A percentile compares a stretch with the other conserved stretches of the same genome.
phyloP scores from a whole-genome alignment of 2,329 filamentous ascomycete species.

The Teratosphaeria zuluensis region DNA sequence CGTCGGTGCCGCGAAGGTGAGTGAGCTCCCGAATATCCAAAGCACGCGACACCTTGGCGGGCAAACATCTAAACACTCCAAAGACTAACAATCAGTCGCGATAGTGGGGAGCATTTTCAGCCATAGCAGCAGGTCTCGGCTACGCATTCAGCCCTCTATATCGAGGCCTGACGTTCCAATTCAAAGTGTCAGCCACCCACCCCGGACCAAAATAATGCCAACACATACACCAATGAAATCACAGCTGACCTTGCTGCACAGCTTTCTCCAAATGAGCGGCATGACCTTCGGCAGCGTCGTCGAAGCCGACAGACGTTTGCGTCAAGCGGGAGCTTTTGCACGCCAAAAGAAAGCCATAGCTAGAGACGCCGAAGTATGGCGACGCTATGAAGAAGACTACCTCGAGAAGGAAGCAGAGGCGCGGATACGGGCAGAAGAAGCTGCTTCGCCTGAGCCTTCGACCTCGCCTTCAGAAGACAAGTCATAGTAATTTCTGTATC shows the following conservation, averaged over 20 bases:
- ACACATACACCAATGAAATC: neutral
- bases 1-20: conserved; percentile 55
- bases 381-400: conserved; percentile 54
- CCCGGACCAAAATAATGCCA: neutral
- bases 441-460: neutral
- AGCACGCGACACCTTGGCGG: neutral
- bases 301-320: conserved; percentile 60
- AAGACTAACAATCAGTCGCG: too few species aligned
- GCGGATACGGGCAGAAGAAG: conserved; percentile 1
- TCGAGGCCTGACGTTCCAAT: conserved; percentile 61
- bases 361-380: conserved; percentile 59
- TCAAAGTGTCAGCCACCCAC: conserved; percentile 57
- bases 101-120: conserved; percentile 59
- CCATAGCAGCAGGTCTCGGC: conserved; percentile 51
- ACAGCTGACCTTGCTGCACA: conserved; percentile 25
- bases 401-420: conserved; percentile 6
- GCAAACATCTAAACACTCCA: too few species aligned
- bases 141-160: conserved; percentile 62
- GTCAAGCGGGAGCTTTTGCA: conserved; percentile 56
- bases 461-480: neutral
- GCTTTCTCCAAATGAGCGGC: conserved; percentile 74
- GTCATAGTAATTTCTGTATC: neutral
- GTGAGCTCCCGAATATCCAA: neutral
- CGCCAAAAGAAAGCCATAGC: conserved; percentile 55
- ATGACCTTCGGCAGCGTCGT: conserved; percentile 74